These are phyloP conservation scores for Ceratobasidium sp. DNA, from an alignment of 1,284 basidiomycete species.

Conservation along the genomic window DNA sequence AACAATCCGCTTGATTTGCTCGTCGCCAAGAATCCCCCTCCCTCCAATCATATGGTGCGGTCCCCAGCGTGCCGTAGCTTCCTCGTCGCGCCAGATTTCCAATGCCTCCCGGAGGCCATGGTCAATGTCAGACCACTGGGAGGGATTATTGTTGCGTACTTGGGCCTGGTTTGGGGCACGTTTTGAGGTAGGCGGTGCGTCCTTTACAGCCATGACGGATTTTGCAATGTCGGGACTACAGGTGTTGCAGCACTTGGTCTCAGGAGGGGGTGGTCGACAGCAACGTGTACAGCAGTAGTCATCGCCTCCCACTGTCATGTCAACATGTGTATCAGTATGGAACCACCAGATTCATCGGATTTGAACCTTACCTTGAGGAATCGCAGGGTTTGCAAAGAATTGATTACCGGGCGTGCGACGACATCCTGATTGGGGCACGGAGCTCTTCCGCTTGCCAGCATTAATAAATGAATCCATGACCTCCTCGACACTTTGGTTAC, in stretches of 20 bases:
- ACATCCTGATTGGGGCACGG: not conserved
- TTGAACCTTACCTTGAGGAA: not conserved
- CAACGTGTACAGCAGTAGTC: constrained; percentile 9
- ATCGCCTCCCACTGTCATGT: not conserved
- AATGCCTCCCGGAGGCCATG: not conserved
- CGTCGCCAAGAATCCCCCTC: constrained; percentile 3
- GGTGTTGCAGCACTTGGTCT: constrained; percentile 2
- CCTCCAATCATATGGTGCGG: not conserved
- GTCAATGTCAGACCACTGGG: not conserved
- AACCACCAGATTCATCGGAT: no score
- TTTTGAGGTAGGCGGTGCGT: not conserved
- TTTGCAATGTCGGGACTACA: constrained; percentile 5
- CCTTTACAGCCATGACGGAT: not conserved
- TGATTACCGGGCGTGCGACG: not conserved
- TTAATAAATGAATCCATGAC: constrained; percentile 20
- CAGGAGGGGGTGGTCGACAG: constrained; percentile 9
- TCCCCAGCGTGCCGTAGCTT: not conserved
- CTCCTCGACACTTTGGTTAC: not conserved
- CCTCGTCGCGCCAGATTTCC: not conserved
- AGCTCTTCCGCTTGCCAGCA: not conserved
- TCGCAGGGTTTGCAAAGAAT: not conserved
- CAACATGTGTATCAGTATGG: not conserved
- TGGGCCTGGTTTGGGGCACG: not conserved
- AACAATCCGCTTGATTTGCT: constrained; percentile 2
- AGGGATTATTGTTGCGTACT: not conserved